Evolutionary conservation across 495 filamentous ascomycete species (phyloP), one percentile per base, ranked within the genome.

Genomic region (Annulohypoxylon bovei): DNA sequence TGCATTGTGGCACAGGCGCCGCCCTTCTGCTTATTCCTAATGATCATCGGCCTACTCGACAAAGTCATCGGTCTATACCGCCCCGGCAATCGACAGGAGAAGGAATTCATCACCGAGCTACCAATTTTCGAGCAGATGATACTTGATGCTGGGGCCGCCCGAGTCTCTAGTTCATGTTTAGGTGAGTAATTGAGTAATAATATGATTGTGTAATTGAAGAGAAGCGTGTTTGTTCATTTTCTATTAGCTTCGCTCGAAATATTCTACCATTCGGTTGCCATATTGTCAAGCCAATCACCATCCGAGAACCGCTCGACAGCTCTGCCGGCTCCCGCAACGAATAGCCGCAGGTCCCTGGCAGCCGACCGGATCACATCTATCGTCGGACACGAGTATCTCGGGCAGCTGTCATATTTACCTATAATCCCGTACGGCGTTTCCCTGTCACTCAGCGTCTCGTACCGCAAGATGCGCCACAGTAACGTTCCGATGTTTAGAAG

Each of bases 71-170:
- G 83, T 12, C 84, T 91, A 55, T 93, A 93, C 68, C 83, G 90
- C 6, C 90, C 90, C 0, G 78, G 79, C 23, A 82, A 83, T 4
- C 82, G 80, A 14, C 83, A 80, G 14, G 86, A 85, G 81, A 88
- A 78, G 76, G 82, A 78, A 4, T 62, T 68, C 20, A 72, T 80
- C 23, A 74, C 82, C 33, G 86, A 87, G 14, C 86, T 91, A 32
- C 87, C 89, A 0, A 85, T 87, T 7, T 89, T 92, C 59, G 90
- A 93, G 78, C 87, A 90, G 50, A 82, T 92, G 59, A 84, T 91
- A 2, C 56, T 84, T 3, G 79, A 84, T 16, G 81, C 79, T 1
- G 80, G 75, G 1, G 82, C 81, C 0, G 75, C 77, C 23, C 73
- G 76, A 6, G 75, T 83, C 44, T 70, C 82, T 14, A 78, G 77